Base-by-base conservation (phyloP, 805 yeast species). In the Kluyveromyces starmeri region DNA sequence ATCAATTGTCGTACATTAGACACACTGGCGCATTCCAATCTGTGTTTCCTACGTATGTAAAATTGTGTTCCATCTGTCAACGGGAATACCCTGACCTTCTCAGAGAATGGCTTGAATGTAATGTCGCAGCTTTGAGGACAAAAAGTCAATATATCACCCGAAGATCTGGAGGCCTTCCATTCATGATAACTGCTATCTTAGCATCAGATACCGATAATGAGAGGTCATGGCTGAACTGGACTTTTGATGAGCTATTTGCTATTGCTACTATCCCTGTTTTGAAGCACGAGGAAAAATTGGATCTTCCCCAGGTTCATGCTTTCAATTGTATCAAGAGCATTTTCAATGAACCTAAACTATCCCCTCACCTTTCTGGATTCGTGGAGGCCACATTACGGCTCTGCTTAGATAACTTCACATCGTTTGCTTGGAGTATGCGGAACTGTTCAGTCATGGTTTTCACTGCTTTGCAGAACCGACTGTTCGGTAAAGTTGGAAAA, bases 1-100 rank as follows among this genome's bases (percentile, higher is more conserved):
- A 62, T 8, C 94, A 86, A 51, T 61, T 92, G 22, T 68, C 83
- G 3, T 65, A 75, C 0, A 78, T 88, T 14, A 73, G 88, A 28
- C 97, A 92, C 47, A 70, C 94, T 41, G 97, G 97, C 20, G 95
- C 96, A 0, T 83, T 89, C 42, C 78, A 94, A 7, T 77, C 96
- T 0, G 80, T 88, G 0, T 78, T 83, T 42, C 95, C 96, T 4
- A 72, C 92, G 0, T 84, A 82, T 46, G 67, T 76, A 10, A 67
- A 75, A 5, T 70, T 78, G 36, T 83, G 95, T 45, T 42, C 58
- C 10, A 55, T 73, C n/a, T 77, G 89, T 51, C 43, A 51, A n/a
- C 41, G 48, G 11, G 55, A 55, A 0, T 44, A 66, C 5, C 53
- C 64, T 11, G 45, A 44, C 0, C 62, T 59, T 26, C 76, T 88